Base-by-base conservation (phyloP, 2,329 filamentous ascomycete genomes). In the Pseudocercospora cruenta region DNA sequence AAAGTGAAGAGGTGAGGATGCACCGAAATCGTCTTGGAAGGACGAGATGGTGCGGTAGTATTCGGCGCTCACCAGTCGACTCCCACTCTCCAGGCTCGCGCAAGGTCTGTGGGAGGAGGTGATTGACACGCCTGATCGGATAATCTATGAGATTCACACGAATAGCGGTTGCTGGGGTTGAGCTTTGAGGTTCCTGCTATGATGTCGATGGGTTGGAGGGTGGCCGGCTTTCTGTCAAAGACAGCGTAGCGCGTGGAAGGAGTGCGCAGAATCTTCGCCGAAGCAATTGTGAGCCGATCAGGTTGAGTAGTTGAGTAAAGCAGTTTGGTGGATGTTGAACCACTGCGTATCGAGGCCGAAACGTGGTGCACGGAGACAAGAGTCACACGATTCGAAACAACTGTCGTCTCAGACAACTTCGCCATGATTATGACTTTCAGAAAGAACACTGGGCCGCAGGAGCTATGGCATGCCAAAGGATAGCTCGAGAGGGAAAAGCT, bases 91-190 rank as follows among this genome's bases (percentile, higher is more conserved):
- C 74, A 82, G 65, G 80, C 79, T 81, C 39, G 64, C 65, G 60
- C 54, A 53, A 51, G 68, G 58, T 60, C 64, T 70, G 69, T 67
- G 78, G 75, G 81, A 82, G 82, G 83, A 86, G 86, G 85, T 84
- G 84, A 88, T 85, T 91, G 79, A 90, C 87, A 82, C 85, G 86
- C 85, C 83, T 87, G 87, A 86, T 87, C 86, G 77, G 80, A 84
- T 82, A 82, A 79, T 78, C 60, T 66, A 58, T 78, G 78, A 81
- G 82, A 84, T 80, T 77, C 77, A 82, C 80, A 80, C 82, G 81
- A 65, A 66, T 84, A 83, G 84, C 80, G 78, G 64, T 57, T 85
- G 81, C 83, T 84, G 78, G 80, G 83, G 83, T 81, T 66, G 71
- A 70, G 74, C 72, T 73, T 71, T 62, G 68, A 62, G 68, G 66